Percentiles rank a stretch among this genome's conserved stretches.
These are phyloP conservation scores for Teunomyces pallodes DNA, from an alignment of 805 yeast genomes.

Conservation along the genomic window DNA sequence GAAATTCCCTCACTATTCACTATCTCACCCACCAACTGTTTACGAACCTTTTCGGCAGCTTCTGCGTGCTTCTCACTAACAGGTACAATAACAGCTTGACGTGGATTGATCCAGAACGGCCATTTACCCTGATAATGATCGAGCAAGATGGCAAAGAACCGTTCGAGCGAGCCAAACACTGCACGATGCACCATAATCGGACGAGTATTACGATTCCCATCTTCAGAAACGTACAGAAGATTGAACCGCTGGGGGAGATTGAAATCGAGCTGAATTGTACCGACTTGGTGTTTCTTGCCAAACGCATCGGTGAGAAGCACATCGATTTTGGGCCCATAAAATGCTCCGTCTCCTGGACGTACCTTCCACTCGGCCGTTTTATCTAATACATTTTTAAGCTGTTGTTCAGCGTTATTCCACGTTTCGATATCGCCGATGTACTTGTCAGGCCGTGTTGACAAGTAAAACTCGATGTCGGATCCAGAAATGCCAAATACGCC, in stretches of 20 bases:
- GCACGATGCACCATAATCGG: constrained; percentile 98
- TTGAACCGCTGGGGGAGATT: constrained; percentile 86
- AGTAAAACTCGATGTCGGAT: constrained; percentile 53
- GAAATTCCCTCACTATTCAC: constrained; percentile 39
- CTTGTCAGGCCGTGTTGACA: constrained; percentile 86
- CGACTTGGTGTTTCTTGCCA: constrained; percentile 86
- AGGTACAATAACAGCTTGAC: constrained; percentile 85
- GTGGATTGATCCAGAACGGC: constrained; percentile 97
- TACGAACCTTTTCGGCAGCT: constrained; percentile 50
- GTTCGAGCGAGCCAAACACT: constrained; percentile 88
- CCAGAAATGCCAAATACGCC: constrained; percentile 56
- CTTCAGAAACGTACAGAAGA: constrained; percentile 58
- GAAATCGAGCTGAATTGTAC: constrained; percentile 93
- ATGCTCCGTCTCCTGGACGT: constrained; percentile 94
- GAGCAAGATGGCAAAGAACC: constrained; percentile 85
- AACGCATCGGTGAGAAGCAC: constrained; percentile 75
- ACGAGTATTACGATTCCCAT: constrained; percentile 48
- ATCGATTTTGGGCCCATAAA: constrained; percentile 96
- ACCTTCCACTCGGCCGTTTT: constrained; percentile 59
- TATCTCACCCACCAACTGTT: constrained; percentile 46
- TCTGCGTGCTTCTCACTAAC: constrained; percentile 60
- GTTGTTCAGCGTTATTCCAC: constrained; percentile 82
- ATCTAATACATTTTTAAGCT: constrained; percentile 59
- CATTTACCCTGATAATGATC: constrained; percentile 91
- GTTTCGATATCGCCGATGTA: constrained; percentile 73